Evolutionary conservation across 768 basidiomycete species (phyloP).

Genomic region (Trametes villosa): DNA sequence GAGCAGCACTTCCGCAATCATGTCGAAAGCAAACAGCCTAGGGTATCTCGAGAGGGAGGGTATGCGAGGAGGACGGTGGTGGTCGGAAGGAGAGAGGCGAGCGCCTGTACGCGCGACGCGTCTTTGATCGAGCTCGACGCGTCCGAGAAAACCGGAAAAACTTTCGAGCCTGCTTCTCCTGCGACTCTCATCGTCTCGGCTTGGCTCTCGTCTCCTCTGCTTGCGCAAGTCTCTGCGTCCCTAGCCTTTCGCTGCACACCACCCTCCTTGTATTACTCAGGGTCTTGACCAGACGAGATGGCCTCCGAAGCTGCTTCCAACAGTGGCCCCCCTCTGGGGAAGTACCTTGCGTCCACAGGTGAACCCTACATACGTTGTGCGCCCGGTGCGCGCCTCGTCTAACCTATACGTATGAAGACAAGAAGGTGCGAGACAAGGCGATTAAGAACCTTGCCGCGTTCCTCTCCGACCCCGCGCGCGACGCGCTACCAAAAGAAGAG

Average conservation of each 20-base stretch:
- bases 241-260: too few species aligned
- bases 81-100: neutral
- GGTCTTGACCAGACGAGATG: conserved; percentile 26
- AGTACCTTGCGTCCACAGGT: conserved; percentile 94
- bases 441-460: conserved; percentile 79
- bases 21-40: conserved; percentile 31
- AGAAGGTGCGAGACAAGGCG: conserved; percentile 90
- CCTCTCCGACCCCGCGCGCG: conserved; percentile 65
- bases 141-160: conserved; percentile 23
- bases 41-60: conserved; percentile 2
- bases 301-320: conserved; percentile 37
- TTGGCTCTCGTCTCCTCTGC: neutral
- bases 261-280: neutral
- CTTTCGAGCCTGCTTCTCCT: conserved; percentile 14
- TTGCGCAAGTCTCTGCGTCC: neutral
- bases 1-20: conserved; percentile 90
- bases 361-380: conserved; percentile 8
- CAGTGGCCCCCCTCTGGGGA: conserved; percentile 71
- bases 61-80: neutral
- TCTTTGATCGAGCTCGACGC: conserved; percentile 4
- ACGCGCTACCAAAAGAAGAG: conserved; percentile 69
- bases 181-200: neutral
- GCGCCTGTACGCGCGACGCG: conserved; percentile 7
- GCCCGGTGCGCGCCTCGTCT: conserved; percentile 7
- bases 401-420: conserved; percentile 55